Base-by-base conservation (phyloP, 202 grass and related monocot genomes). In the Zoysia matrella region DNA sequence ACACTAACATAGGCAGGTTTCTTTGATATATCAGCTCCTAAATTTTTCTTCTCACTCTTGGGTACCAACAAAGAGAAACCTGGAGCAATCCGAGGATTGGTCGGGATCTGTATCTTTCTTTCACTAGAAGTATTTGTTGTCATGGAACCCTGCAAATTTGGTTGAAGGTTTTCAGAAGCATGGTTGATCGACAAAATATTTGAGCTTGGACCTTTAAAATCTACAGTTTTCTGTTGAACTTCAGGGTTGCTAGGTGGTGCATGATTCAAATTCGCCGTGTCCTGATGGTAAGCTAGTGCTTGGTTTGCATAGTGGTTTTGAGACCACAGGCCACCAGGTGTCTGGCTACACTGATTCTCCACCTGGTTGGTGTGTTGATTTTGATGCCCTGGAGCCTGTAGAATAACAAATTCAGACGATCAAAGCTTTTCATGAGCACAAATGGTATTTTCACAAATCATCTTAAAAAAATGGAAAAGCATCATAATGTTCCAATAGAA, bases 1-100 rank as follows among this genome's bases (percentile, higher is more conserved):
- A 95, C 83, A 65, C 92, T 95, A 77, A 95, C 73, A 82, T 95
- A 98, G 71, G 92, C 90, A 80, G 90, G 95, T 88, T 92, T 98
- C 67, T 82, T 56, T 67, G 72, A 42, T 79, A 81, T 86, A 88
- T 75, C 84, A 88, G 71, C 65, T 74, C 40, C 52, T 67, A 75
- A 71, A 70, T n/a, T 89, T 92, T 90, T 92, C 79, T 86, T 95
- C 63, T 95, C 88, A 47, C 74, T 82, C 82, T 95, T 98, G 6
- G 74, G 75, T 30, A 88, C 83, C n/a, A 82, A 83, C 80, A 91
- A 85, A 49, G 88, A 87, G 70, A 94, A 86, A 84, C 90, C 86
- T 72, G 95, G 78, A 82, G 87, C 88, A 85, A 98, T 98, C 89
- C 80, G 90, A 87, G 95, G 94, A 82, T 94, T 92, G 61, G 76